Base-by-base conservation (phyloP, 2,329 filamentous ascomycete species). In the Colletotrichum sp. region DNA sequence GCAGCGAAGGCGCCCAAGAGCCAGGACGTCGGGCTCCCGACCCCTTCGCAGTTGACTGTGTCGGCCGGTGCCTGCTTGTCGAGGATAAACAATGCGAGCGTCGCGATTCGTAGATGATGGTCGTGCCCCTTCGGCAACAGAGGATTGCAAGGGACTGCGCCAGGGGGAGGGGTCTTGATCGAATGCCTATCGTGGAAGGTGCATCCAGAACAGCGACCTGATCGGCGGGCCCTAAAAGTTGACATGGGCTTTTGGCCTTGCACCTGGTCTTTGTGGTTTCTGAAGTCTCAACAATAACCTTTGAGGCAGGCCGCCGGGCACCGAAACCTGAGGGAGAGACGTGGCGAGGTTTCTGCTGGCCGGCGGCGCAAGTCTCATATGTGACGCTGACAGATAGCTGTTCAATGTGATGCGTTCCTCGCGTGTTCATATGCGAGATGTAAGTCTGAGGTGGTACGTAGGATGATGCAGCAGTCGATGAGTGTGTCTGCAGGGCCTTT, bases 151-250 rank as follows among this genome's bases (percentile, higher is more conserved):
- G 73, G 69, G 69, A 58, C 30, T 16, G 34, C 34, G 63, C 63
- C 30, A 48, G 62, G 73, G 56, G 69, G 69, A 30, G 58, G 30
- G n/a, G 43, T 21, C 65, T 48, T 71, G 61, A 62, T 66, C 56
- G 56, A 63, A 21, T 75, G 63, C 73, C 69, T 64, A 68, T 75
- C 62, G 48, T 67, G 73, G 69, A 75, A 75, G 69, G 69, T 72
- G 63, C 16, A 75, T 68, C 59, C 56, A 68, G 56, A n/a, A 16
- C 16, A 32, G 24, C 48, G n/a, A 64, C 73, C 38, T 63, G 69
- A 75, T 73, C 69, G 63, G 63, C 63, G 69, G 70, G 63, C 32
- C 30, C 26, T 38, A 38, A 32, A 38, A 55, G 28, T 74, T n/a
- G 69, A 38, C 18, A 61, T 55, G 55, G 69, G 66, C 55, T 43